Percentiles rank a stretch among this genome's conserved stretches.
Conservation (phyloP, 306 rosid species). For the Quercus glauca region DNA sequence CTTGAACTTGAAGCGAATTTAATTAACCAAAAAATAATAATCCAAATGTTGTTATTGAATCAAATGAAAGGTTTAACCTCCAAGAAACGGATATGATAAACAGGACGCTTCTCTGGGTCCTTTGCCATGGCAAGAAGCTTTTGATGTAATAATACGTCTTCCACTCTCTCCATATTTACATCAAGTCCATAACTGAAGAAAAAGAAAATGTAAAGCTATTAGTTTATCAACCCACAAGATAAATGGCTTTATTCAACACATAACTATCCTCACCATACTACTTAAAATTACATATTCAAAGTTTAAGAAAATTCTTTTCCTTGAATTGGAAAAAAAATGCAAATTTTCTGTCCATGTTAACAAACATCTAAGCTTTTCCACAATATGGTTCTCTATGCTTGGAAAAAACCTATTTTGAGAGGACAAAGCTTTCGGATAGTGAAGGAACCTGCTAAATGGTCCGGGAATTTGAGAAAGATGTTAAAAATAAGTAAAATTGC, state of each 20-base stretch:
- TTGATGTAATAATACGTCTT: conserved; percentile 87
- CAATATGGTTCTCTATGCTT: not conserved
- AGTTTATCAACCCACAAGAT: conserved; percentile 7
- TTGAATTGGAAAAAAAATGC: not conserved
- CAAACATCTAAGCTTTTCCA: not conserved
- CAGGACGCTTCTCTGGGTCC: conserved; percentile 93
- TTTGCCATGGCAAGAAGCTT: conserved; percentile 79
- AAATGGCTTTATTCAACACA: not conserved
- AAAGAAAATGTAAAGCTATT: conserved; percentile 16
- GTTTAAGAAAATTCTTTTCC: not conserved
- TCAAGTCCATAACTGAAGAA: conserved; percentile 89
- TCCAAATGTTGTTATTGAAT: not conserved
- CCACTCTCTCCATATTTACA: conserved; percentile 90
- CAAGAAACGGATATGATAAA: conserved; percentile 75
- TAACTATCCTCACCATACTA: not conserved
- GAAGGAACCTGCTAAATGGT: not conserved
- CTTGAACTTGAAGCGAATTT: not conserved
- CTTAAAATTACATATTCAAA: not conserved
- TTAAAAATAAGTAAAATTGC: not conserved
- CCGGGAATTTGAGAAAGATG: not conserved
- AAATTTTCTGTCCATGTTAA: not conserved
- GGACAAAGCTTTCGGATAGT: not conserved
- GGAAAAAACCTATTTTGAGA: not conserved
- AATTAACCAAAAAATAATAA: not conserved
- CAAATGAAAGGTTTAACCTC: conserved; percentile 54